phyloP scores from a whole-genome alignment of 345 rosid genomes.

The Eucalyptus cloeziana region DNA sequence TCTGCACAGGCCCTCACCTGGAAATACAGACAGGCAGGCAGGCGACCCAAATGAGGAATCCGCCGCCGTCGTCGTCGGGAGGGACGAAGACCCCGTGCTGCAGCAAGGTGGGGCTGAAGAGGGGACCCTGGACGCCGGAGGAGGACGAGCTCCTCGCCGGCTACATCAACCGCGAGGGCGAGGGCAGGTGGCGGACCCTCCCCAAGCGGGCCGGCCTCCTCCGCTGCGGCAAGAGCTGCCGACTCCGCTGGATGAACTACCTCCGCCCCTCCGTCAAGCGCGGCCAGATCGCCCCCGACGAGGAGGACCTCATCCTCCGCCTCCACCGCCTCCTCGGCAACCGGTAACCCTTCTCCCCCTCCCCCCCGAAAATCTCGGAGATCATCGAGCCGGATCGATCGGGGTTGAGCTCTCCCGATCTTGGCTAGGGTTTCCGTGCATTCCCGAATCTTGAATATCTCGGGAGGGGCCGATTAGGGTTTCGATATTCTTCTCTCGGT shows the following conservation, averaged over 20 bases:
- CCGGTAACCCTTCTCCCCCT: slow-evolving; percentile 6
- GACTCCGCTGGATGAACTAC: slow-evolving; percentile 68
- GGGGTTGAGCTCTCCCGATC: background rate
- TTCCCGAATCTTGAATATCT: background rate
- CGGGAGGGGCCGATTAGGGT: background rate
- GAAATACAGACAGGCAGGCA: background rate
- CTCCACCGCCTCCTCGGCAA: slow-evolving; percentile 59
- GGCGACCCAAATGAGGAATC: slow-evolving; percentile 12
- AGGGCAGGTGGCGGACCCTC: slow-evolving; percentile 49
- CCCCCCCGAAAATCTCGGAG: background rate
- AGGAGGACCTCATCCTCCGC: slow-evolving; percentile 59
- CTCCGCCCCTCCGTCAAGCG: slow-evolving; percentile 53
- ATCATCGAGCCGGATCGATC: background rate
- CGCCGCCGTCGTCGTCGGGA: background rate
- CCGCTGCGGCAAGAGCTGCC: slow-evolving; percentile 67
- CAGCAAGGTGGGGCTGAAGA: slow-evolving; percentile 41
- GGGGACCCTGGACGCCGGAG: slow-evolving; percentile 60
- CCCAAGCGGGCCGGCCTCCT: slow-evolving; percentile 49
- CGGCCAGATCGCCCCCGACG: slow-evolving; percentile 52
- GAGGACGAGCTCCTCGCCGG: slow-evolving; percentile 38
- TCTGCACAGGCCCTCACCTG: background rate
- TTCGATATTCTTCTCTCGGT: background rate
- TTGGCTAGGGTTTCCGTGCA: background rate
- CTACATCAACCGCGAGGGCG: slow-evolving; percentile 45
- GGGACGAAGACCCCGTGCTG: slow-evolving; percentile 30